Evolutionary conservation across 345 rosid species (phyloP).

Genomic region (Odontarrhena argentea): DNA sequence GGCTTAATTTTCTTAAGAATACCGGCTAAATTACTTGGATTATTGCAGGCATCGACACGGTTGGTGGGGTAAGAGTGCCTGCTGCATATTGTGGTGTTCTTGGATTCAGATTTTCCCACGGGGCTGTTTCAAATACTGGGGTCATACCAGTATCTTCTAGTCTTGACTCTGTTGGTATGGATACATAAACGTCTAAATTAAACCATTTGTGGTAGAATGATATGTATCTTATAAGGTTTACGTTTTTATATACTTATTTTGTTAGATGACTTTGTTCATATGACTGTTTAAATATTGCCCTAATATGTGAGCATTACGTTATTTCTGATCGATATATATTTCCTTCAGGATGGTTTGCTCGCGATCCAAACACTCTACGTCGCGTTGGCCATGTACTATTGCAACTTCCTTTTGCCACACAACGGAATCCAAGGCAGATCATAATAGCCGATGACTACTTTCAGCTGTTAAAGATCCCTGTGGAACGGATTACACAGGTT

Average conservation of each 20-base stretch:
- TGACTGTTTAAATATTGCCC: not conserved
- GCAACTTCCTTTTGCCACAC: slow-evolving; percentile 83
- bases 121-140: slow-evolving; percentile 63
- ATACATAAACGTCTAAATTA: not conserved
- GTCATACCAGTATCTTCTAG: slow-evolving; percentile 68
- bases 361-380: slow-evolving; percentile 70
- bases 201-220: slow-evolving; percentile 2
- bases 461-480: slow-evolving; percentile 69
- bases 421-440: slow-evolving; percentile 83
- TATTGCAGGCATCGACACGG: slow-evolving; percentile 76
- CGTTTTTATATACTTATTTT: not conserved
- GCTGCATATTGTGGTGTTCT: slow-evolving; percentile 80
- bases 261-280: not conserved
- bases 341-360: slow-evolving; percentile 87
- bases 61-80: slow-evolving; percentile 94
- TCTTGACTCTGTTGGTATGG: slow-evolving; percentile 88
- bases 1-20: not conserved
- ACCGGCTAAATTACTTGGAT: slow-evolving; percentile 5
- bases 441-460: slow-evolving; percentile 91
- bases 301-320: not conserved
- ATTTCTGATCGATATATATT: slow-evolving; percentile 29
- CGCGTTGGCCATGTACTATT: slow-evolving; percentile 88
- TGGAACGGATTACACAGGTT: slow-evolving; percentile 67
- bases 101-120: slow-evolving; percentile 85
- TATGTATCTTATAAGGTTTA: slow-evolving; percentile 17